Evolutionary conservation across 306 rosid genomes (phyloP), one percentile per base, ranked within the genome.

Genomic region (Gastrolobium bilobum): DNA sequence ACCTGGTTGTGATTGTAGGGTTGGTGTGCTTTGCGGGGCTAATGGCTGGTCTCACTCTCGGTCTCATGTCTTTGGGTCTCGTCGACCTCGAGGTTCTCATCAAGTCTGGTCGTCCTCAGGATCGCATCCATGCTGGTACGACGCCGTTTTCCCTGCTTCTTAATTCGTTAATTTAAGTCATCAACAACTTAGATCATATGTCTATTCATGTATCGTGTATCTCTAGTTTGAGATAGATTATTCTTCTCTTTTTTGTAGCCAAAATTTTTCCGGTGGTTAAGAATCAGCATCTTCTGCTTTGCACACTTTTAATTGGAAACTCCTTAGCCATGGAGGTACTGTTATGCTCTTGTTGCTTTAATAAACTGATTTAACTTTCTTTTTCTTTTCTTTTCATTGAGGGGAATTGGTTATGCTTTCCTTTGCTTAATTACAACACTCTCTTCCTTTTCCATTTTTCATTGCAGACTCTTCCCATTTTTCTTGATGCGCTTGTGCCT

Each of bases 41-140:
- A 3, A 92, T 95, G 99, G 99, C 99, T 29, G 99, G 99, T 4
- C 98, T 95, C 72, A 95, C 99, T 47, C 83, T 95, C 1, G 99
- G 99, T 4, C 99, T 95, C 84, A 95, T 95, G 99, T 95, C 99
- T 38, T 80, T 95, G 39, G 97, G 97, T 29, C 91, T 95, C 43
- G 99, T 95, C 78, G 98, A 95, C 90, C 98, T 95, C 40, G 99
- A 95, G 83, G 99, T 95, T 60, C 98, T 95, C 81, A 91, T 95
- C 64, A 88, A 84, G 84, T 93, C 99, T 20, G 99, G 99, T 65
- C 99, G 94, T 33, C 97, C 96, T 81, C 94, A 90, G 88, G 98
- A 95, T 90, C 96, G 96, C 14, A 73, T 76, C 57, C 88, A 95
- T 86, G 99, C 99, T 35, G 5, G 82, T 78, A 5, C 3, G 30